Base-by-base conservation (phyloP, 306 rosid species). In the Sicyos baderoa region DNA sequence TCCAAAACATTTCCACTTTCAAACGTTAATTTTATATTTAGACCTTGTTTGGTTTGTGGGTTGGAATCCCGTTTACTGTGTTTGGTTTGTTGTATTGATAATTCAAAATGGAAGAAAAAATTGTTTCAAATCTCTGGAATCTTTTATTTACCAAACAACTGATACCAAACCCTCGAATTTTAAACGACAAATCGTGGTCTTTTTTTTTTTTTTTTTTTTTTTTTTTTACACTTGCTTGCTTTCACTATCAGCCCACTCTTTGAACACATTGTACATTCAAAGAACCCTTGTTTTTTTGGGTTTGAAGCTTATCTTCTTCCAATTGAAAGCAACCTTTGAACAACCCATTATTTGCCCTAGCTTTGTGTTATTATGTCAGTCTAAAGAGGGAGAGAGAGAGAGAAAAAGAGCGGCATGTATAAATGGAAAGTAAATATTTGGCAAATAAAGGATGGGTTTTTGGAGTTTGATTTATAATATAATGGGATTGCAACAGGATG, bases 331-430 rank as follows among this genome's bases (percentile, higher is more conserved):
- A 65, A 65, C 70, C 70, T 54, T 18, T 14, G 69, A 63, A 63
- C 70, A 65, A 65, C 54, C 70, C 70, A 65, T 7, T 32, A 65
- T 7, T 32, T 58, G 5, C 42, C 69, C 69, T 25, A 44, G 19
- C 70, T 42, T 9, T n/a, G 40, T 19, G 22, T 35, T 5, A 44
- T 45, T 65, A 45, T 65, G 70, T 65, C 70, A 65, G 70, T 21
- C 37, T 44, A 44, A 16, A 52, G 45, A 25, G 16, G 22, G 74
- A 71, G 29, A 54, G 4, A 29, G 4, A 29, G 35, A 29, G 35
- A 25, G 29, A 25, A 2, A 14, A 13, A 18, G 52, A 13, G 14
- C 89, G 94, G 96, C 96, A 77, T 89, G 95, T 75, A 88, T 79
- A 89, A 75, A 79, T 86, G 86, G 98, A 86, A 88, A 91, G 81